Conservation (phyloP, 306 rosid genomes). For the Cucurbita maxima region DNA sequence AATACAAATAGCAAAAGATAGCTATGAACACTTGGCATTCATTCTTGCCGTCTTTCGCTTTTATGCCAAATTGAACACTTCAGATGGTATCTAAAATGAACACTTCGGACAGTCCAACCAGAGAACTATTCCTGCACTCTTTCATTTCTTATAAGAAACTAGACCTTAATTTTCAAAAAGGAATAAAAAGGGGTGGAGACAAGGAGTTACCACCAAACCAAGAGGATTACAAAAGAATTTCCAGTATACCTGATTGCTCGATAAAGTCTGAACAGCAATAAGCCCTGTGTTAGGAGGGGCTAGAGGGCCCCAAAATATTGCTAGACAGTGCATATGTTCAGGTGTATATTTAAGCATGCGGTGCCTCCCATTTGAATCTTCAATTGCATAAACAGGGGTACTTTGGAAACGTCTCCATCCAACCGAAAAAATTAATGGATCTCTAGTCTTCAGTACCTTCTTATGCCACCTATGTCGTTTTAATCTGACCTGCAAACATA, state of each 20-base stretch:
- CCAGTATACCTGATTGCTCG: constrained; percentile 58
- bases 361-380: constrained; percentile 74
- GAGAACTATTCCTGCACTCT: too few relatives aligned
- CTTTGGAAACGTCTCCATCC: constrained; percentile 99
- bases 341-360: constrained; percentile 96
- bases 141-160: too few relatives aligned
- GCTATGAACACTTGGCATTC: too few relatives aligned
- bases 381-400: constrained; percentile 73
- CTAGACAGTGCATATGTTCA: constrained; percentile 87
- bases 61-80: too few relatives aligned
- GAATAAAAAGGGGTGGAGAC: too few relatives aligned
- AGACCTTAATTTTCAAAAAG: too few relatives aligned
- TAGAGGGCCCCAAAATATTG: constrained; percentile 94
- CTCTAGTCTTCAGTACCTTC: constrained; percentile 77
- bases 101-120: too few relatives aligned
- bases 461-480: constrained; percentile 95
- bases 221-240: too few relatives aligned
- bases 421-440: constrained; percentile 73
- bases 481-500: constrained; percentile 57
- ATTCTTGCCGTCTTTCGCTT: too few relatives aligned
- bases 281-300: constrained; percentile 85
- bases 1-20: too few relatives aligned
- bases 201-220: too few relatives aligned
- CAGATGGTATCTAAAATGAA: too few relatives aligned
- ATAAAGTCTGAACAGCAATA: constrained; percentile 72